These are phyloP conservation scores for Sporothrix sp. DNA, from an alignment of 2,329 filamentous ascomycete species.

Conservation along the genomic window DNA sequence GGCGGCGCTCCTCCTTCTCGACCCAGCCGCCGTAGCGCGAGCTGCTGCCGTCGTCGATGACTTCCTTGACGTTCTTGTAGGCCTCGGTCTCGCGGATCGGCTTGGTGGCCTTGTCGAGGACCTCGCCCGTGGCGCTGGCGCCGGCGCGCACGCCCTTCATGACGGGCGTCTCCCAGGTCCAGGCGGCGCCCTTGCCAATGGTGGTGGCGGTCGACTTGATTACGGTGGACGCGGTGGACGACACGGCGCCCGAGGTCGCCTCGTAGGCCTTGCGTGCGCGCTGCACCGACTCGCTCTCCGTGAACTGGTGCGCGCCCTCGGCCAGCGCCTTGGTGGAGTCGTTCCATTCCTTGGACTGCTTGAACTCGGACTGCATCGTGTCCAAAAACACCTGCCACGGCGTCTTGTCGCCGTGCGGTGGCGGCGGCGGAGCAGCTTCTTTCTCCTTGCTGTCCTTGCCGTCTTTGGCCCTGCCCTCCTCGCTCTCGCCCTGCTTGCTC, in stretches of 20 bases:
- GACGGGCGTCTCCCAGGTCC: conserved; percentile 94
- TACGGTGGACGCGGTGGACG: conserved; percentile 66
- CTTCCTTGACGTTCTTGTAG: conserved; percentile 88
- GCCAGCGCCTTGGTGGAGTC: conserved; percentile 94
- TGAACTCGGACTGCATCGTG: conserved; percentile 88
- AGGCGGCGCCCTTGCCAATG: conserved; percentile 82
- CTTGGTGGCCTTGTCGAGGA: conserved; percentile 87
- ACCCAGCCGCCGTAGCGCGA: conserved; percentile 94
- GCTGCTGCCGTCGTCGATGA: conserved; percentile 93
- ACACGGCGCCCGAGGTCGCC: conserved; percentile 73
- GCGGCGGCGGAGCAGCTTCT: conserved; percentile 59
- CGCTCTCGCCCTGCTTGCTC: conserved; percentile 25
- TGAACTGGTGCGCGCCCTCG: conserved; percentile 80
- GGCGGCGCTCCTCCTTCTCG: conserved; percentile 87
- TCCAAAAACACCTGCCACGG: conserved; percentile 98
- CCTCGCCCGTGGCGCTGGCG: conserved; percentile 75
- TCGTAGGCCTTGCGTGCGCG: conserved; percentile 79
- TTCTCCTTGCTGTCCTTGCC: conserved; percentile 39
- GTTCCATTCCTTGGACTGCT: conserved; percentile 98
- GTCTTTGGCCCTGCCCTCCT: conserved; percentile 30
- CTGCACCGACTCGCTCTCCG: conserved; percentile 84
- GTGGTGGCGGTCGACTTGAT: conserved; percentile 77
- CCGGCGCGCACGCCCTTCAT: conserved; percentile 86
- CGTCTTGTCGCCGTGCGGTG: conserved; percentile 96
- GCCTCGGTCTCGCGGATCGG: conserved; percentile 91